A percentile compares a stretch with the other conserved stretches of the same genome.
Conservation (phyloP, 257 asterid genomes). For the Nicotiana obtusifolia region DNA sequence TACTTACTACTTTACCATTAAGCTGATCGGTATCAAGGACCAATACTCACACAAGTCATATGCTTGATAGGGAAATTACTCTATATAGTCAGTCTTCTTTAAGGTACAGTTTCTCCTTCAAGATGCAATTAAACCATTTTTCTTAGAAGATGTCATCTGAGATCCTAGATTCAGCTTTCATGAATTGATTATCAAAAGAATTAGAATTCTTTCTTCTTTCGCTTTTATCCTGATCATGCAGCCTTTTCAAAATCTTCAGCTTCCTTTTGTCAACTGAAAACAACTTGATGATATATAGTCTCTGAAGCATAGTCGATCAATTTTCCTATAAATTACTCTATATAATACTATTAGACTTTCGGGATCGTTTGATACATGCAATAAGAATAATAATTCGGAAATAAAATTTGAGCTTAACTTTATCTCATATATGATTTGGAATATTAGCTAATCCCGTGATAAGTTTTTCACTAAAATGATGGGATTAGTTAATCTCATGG, state of each 20-base stretch:
- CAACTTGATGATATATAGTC: not conserved
- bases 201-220: not conserved
- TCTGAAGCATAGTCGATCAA: not conserved
- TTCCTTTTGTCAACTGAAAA: not conserved
- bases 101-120: not conserved
- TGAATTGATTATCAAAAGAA: not conserved
- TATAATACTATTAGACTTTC: too few species aligned
- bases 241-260: not conserved
- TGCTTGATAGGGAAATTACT: conserved; percentile 6
- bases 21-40: not conserved
- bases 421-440: accelerated
- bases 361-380: too few species aligned
- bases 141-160: not conserved
- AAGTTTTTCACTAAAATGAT: too few species aligned
- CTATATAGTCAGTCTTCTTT: not conserved
- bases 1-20: too few species aligned
- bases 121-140: not conserved
- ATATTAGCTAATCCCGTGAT: too few species aligned
- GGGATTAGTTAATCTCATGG: too few species aligned
- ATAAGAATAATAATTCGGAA: too few species aligned
- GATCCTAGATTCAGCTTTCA: not conserved
- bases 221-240: not conserved
- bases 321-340: not conserved
- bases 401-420: too few species aligned
- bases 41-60: not conserved